Base-by-base conservation (phyloP, 2,329 filamentous ascomycete genomes). In the Elsinoe australis region DNA sequence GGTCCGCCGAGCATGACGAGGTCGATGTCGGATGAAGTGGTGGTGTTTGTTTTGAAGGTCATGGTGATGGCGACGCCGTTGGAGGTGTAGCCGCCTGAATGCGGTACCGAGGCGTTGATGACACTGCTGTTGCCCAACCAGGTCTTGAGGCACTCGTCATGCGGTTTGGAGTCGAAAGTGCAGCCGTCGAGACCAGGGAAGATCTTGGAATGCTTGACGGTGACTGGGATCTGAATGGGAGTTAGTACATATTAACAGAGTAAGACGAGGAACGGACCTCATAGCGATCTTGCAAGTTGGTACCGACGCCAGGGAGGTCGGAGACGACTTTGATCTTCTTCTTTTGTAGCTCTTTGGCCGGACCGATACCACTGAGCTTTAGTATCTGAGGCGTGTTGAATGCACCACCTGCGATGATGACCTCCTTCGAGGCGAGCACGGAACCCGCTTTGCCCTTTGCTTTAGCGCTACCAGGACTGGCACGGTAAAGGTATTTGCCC, bases 341-440 rank as follows among this genome's bases (percentile, higher is more conserved):
- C 2, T 60, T 56, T n/a, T 63, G 54, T 5, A 75, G 62, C 1
- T 72, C 31, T 5, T 17, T 42, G 22, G 46, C 32, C 4, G 45
- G 62, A 1, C 78, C 79, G 19, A 82, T 68, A 0, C 79, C 79
- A 0, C 76, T 80, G 1, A 80, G 64, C 52, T 82, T 78, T 9
- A 75, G 69, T n/a, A 78, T 62, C 58, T 72, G 74, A 3, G 71
- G 79, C n/a, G 74, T 76, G 56, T 71, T 70, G 22, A 75, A 63
- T n/a, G 68, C 71, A 0, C 79, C 80, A 0, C 76, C 78, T 1
- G 72, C 71, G 2, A 84, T 58, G 21, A 83, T 70, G 8, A 82
- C 69, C 55, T 83, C 79, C 47, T 46, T 50, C 7, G 26, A 29
- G 6, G 26, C 26, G 26, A 29, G 26, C 26, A 65, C 70, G 32